Evolutionary conservation across 257 asterid species (phyloP).

Genomic region (Solanum sparsipilum): DNA sequence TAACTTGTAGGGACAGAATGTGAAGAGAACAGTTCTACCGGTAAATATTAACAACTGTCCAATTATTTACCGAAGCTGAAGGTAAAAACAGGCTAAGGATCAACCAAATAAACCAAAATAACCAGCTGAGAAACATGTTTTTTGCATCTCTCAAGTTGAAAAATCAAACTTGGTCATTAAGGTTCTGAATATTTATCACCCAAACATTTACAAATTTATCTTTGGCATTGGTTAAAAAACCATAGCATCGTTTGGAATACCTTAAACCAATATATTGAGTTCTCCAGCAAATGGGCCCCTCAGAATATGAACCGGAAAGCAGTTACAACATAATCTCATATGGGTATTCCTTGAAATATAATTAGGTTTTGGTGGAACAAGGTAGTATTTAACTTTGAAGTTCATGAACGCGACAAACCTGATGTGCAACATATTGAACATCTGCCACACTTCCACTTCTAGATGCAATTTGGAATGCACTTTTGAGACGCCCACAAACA

Average conservation of each 20-base stretch:
- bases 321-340: background rate
- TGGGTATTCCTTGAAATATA: background rate
- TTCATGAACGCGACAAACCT: conserved; percentile 36
- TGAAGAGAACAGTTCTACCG: background rate
- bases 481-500: conserved; percentile 92
- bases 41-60: background rate
- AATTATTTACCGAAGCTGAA: background rate
- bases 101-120: background rate
- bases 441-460: conserved; percentile 98
- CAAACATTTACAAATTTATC: background rate
- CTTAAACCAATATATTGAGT: background rate
- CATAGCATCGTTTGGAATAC: background rate
- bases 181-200: background rate
- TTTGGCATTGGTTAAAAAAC: background rate
- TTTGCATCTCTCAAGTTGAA: background rate
- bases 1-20: background rate
- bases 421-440: conserved; percentile 97
- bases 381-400: background rate
- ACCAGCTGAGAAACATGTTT: background rate
- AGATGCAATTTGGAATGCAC: conserved; percentile 97
- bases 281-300: background rate
- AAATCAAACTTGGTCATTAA: background rate
- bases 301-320: background rate
- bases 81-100: background rate
- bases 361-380: background rate